Percentiles rank a stretch among this genome's conserved stretches.
Conservation (phyloP, 1,284 basidiomycete species). For the Pholiota adiposa region DNA sequence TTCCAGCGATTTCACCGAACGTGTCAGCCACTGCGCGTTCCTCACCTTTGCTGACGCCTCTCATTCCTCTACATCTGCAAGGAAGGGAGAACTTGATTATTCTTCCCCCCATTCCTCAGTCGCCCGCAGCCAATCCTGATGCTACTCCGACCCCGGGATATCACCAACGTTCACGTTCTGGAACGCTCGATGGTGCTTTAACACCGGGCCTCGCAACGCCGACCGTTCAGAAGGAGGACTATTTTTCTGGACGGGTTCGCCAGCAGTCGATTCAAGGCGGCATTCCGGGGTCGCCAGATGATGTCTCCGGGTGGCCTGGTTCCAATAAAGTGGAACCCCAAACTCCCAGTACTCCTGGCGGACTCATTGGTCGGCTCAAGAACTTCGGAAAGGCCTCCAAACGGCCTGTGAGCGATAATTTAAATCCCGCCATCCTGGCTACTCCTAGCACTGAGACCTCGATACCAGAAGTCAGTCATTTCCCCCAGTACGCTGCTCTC, state of each 20-base stretch:
- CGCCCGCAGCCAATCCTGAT: conserved; percentile 23
- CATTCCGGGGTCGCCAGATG: conserved; percentile 44
- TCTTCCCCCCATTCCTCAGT: conserved; percentile 35
- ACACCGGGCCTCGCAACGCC: conserved; percentile 18
- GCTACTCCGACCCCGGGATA: conserved; percentile 24
- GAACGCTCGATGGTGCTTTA: conserved; percentile 24
- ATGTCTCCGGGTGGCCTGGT: conserved; percentile 55
- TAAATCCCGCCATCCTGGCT: conserved; percentile 28
- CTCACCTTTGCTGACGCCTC: conserved; percentile 58
- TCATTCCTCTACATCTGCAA: conserved; percentile 54
- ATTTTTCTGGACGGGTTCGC: conserved; percentile 51
- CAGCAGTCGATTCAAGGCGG: conserved; percentile 45
- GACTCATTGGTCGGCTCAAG: conserved; percentile 81
- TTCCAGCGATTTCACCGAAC: conserved; percentile 68
- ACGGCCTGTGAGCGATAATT: conserved; percentile 42
- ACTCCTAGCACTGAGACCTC: conserved; percentile 29
- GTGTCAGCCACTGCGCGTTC: conserved; percentile 44
- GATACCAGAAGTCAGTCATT: conserved; percentile 34
- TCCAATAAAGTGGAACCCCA: conserved; percentile 43
- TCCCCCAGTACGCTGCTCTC: neutral
- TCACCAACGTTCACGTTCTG: conserved; percentile 28
- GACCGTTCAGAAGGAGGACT: conserved; percentile 45
- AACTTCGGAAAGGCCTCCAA: conserved; percentile 66
- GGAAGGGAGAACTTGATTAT: conserved; percentile 15
- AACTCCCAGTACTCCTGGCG: conserved; percentile 61